phyloP scores from a whole-genome alignment of 2,329 filamentous ascomycete genomes.

The Phoma sp. region DNA sequence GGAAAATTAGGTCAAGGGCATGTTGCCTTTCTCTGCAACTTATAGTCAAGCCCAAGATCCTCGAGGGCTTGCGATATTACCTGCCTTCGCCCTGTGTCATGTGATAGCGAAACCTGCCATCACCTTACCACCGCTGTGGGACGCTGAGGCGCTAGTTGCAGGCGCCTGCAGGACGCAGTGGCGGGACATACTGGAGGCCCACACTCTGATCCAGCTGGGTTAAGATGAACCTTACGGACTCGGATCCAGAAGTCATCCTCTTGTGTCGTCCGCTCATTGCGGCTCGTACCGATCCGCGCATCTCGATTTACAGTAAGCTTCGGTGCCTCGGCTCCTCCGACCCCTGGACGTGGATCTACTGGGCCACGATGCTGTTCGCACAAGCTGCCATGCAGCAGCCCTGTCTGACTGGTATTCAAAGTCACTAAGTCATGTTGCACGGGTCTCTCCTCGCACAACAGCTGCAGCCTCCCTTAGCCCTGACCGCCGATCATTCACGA shows the following conservation, averaged over 20 bases:
- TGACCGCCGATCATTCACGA: conserved; percentile 25
- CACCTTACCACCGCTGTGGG: conserved; percentile 22
- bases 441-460: conserved; percentile 20
- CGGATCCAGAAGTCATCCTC: conserved; percentile 32
- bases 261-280: conserved; percentile 23
- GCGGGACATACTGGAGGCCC: conserved; percentile 25
- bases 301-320: conserved; percentile 12
- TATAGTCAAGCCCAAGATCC: conserved; percentile 25
- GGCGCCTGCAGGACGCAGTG: conserved; percentile 26
- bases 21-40: conserved; percentile 11
- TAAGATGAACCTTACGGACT: conserved; percentile 22
- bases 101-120: conserved; percentile 31
- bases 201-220: conserved; percentile 16
- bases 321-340: conserved; percentile 30
- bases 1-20: background rate
- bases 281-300: conserved; percentile 26
- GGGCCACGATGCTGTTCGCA: conserved; percentile 37
- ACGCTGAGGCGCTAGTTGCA: conserved; percentile 26
- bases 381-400: conserved; percentile 28
- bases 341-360: conserved; percentile 24
- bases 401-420: conserved; percentile 24
- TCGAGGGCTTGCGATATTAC: conserved; percentile 14
- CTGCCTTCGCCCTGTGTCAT: conserved; percentile 22
- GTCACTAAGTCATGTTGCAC: conserved; percentile 33
- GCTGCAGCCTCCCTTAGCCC: conserved; percentile 18